Percentiles rank a stretch among this genome's conserved stretches.
Conservation (phyloP, 805 yeast genomes). For the Diddensiella caesifluorescens region DNA sequence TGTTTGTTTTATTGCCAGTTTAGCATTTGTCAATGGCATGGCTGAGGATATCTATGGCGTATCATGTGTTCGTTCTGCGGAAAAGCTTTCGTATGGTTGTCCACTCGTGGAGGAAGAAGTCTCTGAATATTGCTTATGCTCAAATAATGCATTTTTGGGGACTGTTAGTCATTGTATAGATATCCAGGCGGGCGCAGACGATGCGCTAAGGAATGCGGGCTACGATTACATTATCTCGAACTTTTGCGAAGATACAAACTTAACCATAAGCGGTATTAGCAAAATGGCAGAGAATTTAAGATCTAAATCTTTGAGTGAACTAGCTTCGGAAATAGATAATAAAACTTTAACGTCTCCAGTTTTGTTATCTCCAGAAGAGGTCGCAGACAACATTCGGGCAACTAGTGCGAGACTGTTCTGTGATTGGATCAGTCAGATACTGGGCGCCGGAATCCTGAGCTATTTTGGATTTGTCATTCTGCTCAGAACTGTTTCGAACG, state of each 20-base stretch:
- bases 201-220: background rate
- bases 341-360: background rate
- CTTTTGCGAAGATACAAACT: background rate
- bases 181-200: conserved; percentile 1
- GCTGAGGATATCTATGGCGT: no score
- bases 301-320: background rate
- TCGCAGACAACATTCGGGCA: conserved; percentile 7
- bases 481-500: conserved; percentile 6
- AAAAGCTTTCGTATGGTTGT: no score
- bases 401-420: conserved; percentile 4
- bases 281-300: background rate
- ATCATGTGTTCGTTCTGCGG: no score
- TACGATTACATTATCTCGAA: conserved; percentile 3
- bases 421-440: conserved; percentile 3
- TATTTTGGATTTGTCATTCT: conserved; percentile 13
- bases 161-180: conserved; percentile 11
- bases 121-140: conserved; percentile 9
- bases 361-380: background rate
- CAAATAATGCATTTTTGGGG: conserved; percentile 5
- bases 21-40: no score
- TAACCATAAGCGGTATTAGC: background rate
- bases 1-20: no score
- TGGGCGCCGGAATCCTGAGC: conserved; percentile 11
- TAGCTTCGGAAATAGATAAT: background rate
- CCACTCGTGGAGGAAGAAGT: no score